Conservation (phyloP, 148 eudicot species). For the Silene uniflora region DNA sequence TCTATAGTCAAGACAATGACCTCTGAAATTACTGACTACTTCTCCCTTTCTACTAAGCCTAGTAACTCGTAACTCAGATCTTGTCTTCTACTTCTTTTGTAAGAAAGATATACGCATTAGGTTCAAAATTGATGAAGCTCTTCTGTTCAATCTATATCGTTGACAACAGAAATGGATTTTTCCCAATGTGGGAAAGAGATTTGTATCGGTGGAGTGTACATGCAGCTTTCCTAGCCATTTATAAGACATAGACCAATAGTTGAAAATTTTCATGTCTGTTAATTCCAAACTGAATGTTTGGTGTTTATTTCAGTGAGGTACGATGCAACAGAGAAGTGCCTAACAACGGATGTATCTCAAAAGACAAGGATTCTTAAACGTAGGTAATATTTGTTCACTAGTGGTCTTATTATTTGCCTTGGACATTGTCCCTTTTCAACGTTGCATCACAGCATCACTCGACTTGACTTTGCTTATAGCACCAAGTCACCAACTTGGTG, state of each 20-base stretch:
- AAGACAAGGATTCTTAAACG: slow-evolving; percentile 81
- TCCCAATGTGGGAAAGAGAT: background rate
- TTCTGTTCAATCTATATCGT: background rate
- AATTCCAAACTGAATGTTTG: slow-evolving; percentile 3
- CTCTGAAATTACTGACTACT: too few relatives aligned
- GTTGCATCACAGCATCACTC: background rate
- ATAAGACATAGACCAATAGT: background rate
- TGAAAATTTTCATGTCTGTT: background rate
- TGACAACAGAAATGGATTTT: background rate
- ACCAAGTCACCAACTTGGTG: slow-evolving; percentile 10
- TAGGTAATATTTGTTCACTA: slow-evolving; percentile 47
- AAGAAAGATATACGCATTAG: background rate
- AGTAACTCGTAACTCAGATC: too few relatives aligned
- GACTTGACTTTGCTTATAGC: background rate
- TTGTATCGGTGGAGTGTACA: background rate
- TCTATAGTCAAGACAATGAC: too few relatives aligned
- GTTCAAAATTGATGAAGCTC: background rate
- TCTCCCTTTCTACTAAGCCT: too few relatives aligned
- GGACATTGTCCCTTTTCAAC: background rate
- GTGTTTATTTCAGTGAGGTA: slow-evolving; percentile 72
- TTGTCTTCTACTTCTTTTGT: background rate
- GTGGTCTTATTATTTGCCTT: background rate
- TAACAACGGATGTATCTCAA: slow-evolving; percentile 59
- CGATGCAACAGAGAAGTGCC: slow-evolving; percentile 53
- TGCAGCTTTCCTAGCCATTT: too few relatives aligned